Evolutionary conservation across 345 rosid species (phyloP).

Genomic region (Citrus unshiu): DNA sequence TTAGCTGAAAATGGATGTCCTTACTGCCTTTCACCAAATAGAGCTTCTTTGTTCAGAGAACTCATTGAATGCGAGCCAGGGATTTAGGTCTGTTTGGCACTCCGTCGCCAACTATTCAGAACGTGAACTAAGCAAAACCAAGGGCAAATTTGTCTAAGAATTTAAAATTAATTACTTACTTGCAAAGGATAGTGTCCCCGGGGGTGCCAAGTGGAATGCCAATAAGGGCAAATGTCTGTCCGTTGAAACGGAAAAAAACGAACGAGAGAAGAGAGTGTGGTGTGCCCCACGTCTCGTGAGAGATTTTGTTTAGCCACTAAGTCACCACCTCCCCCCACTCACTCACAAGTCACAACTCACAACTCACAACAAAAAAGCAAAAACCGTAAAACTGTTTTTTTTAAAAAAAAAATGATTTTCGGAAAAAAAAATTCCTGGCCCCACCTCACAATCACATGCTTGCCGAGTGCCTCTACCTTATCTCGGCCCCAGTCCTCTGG

Average conservation of each 20-base stretch:
- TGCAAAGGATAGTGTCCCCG: constrained; percentile 1
- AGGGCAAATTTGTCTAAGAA: not conserved
- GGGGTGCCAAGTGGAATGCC: constrained; percentile 14
- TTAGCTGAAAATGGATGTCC: not conserved
- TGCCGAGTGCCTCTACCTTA: constrained; percentile 17
- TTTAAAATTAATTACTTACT: not conserved
- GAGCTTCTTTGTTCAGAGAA: not conserved
- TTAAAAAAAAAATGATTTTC: not conserved
- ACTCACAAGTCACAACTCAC: not conserved
- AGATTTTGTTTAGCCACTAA: constrained; percentile 12
- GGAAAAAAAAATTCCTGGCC: not conserved
- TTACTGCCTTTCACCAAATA: not conserved
- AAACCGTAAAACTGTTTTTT: not conserved
- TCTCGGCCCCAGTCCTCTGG: constrained; percentile 7
- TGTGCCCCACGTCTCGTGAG: not conserved
- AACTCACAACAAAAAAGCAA: not conserved
- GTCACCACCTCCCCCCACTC: constrained; percentile 4
- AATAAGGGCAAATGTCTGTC: constrained; percentile 19
- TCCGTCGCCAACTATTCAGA: not conserved
- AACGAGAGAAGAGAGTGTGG: not conserved
- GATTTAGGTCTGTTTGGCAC: not conserved
- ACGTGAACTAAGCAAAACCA: not conserved
- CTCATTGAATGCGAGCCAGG: not conserved
- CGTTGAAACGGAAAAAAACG: not conserved
- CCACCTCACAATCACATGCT: constrained; percentile 32